Percentiles rank a stretch among this genome's conserved stretches.
Evolutionary conservation across 2,329 filamentous ascomycete species (phyloP).

Genomic region (Sporothrix curviconia): DNA sequence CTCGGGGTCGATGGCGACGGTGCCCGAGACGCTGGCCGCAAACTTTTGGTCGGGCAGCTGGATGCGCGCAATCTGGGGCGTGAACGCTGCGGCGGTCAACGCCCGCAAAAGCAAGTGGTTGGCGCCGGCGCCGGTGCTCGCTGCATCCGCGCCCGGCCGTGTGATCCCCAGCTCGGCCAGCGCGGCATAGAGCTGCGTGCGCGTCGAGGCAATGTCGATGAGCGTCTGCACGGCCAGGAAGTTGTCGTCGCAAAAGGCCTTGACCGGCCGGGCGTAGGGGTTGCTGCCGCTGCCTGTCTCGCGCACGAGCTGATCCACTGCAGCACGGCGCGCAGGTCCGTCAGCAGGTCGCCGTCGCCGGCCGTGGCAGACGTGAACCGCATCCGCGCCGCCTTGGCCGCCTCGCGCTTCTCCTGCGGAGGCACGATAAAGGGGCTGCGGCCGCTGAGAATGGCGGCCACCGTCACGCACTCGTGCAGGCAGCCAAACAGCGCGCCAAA

Average conservation of each 20-base stretch:
- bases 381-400: conserved; percentile 68
- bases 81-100: conserved; percentile 65
- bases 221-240: conserved; percentile 80
- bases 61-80: conserved; percentile 85
- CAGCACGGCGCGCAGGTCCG: conserved; percentile 77
- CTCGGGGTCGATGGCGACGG: conserved; percentile 88
- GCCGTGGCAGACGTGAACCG: conserved; percentile 54
- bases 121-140: conserved; percentile 10
- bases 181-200: conserved; percentile 77
- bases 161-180: conserved; percentile 82
- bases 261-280: conserved; percentile 53
- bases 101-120: conserved; percentile 54
- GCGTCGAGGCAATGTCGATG: conserved; percentile 80
- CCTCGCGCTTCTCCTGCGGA: conserved; percentile 70
- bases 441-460: conserved; percentile 82
- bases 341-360: conserved; percentile 80
- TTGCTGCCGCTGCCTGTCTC: conserved; percentile 27
- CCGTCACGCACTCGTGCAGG: conserved; percentile 78
- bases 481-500: conserved; percentile 93
- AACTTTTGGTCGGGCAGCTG: conserved; percentile 96
- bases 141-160: conserved; percentile 40
- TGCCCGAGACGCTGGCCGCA: conserved; percentile 75
- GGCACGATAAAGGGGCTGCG: conserved; percentile 77
- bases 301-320: conserved; percentile 64
- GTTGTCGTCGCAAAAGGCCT: conserved; percentile 75